A percentile compares a stretch with the other conserved stretches of the same genome.
Evolutionary conservation across 306 rosid species (phyloP).

Genomic region (Pachyrhizus erosus): DNA sequence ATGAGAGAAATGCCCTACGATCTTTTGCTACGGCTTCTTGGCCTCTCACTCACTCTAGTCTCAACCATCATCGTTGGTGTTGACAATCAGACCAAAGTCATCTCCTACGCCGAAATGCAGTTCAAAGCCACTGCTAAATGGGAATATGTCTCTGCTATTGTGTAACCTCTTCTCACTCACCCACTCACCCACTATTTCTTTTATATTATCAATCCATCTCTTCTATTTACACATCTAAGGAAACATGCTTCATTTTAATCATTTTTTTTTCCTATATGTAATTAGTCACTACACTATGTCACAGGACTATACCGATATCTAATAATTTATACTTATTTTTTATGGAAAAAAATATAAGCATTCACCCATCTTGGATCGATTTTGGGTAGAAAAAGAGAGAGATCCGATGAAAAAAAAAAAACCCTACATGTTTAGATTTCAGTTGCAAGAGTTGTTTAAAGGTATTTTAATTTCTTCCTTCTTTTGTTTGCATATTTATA

Average conservation of each 20-base stretch:
- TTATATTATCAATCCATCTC: no score
- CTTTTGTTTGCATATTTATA: background rate
- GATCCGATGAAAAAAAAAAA: background rate
- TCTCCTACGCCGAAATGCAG: slow-evolving; percentile 55
- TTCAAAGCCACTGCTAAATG: slow-evolving; percentile 67
- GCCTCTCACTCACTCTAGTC: slow-evolving; percentile 50
- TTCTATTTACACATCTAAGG: no score
- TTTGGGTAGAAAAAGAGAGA: background rate
- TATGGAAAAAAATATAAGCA: background rate
- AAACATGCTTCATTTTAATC: no score
- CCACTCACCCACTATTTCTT: background rate
- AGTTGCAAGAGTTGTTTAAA: background rate
- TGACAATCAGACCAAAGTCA: slow-evolving; percentile 51
- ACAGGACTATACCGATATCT: no score
- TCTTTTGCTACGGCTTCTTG: slow-evolving; percentile 48
- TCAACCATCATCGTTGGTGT: slow-evolving; percentile 57
- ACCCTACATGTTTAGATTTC: background rate
- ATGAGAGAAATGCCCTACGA: slow-evolving; percentile 37
- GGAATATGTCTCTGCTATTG: slow-evolving; percentile 71
- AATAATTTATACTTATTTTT: background rate
- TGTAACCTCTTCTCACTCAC: slow-evolving; percentile 39
- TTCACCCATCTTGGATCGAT: background rate
- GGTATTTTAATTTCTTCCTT: background rate
- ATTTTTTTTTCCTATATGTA: no score
- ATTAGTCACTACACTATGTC: no score